Evolutionary conservation across 768 basidiomycete genomes (phyloP), one percentile per base, ranked within the genome.

Genomic region (Peribolospora kevripleyi): DNA sequence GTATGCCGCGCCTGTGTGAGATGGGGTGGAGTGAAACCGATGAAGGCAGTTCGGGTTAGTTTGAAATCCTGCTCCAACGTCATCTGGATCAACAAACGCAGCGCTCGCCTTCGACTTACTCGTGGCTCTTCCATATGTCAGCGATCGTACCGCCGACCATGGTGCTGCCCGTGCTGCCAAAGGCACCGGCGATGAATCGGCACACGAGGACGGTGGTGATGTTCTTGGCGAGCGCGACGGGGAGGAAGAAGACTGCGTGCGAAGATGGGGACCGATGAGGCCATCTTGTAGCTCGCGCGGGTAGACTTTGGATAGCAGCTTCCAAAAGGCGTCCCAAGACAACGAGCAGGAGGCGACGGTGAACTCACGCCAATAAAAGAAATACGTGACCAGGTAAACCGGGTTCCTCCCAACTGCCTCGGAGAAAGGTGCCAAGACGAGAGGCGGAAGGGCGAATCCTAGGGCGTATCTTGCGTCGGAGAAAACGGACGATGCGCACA

Each of bases 1-100:
- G 83, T 1, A 80, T 25, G 25, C 25, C 61, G 1, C 82, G 82
- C 3, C 84, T 42, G 13, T 42, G 43, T 54, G 42, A 48, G 45
- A 10, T 13, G 42, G 5, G 7, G 14, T 11, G 48, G 42, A 6
- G 6, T 10, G 7, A 48, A 11, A 10, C 43, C 46, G 10, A 46
- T 2, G 40, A 41, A 42, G 3, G 41, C n/a, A 40, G 5, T 41
- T 25, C 25, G 25, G 25, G 25, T 25, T 25, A 25, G 25, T 25
- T 25, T 25, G 25, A 25, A 25, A 25, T 25, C 25, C 25, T 25
- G 25, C 25, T 25, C 25, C 25, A 25, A 9, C 14, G 36, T 41
- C 7, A 36, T 37, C 5, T 14, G 7, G 11, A n/a, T 41, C 2
- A 25, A 38, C 53, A 14, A 13, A 13, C 5, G 11, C 52, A 46